A percentile compares a stretch with the other conserved stretches of the same genome.
These are phyloP conservation scores for Epichloe sibirici DNA, from an alignment of 2,329 filamentous ascomycete species.

Conservation along the genomic window DNA sequence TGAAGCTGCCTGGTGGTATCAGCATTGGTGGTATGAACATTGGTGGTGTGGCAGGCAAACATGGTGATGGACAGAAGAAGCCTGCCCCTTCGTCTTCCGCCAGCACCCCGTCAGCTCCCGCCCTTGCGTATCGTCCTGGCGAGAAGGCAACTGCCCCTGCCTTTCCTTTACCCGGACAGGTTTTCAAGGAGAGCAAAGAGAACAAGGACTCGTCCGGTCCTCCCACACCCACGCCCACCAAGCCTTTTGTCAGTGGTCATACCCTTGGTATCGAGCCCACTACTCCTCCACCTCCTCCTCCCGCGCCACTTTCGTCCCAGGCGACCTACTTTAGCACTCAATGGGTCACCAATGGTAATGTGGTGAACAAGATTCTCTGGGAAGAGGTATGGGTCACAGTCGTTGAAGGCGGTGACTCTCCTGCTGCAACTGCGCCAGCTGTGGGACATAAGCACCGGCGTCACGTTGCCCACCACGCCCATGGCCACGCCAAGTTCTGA, in stretches of 20 bases:
- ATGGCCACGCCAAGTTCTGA: conserved; percentile 21
- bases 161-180: conserved; percentile 27
- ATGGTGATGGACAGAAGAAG: background rate
- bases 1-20: conserved; percentile 54
- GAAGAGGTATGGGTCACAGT: conserved; percentile 43
- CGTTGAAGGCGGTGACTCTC: conserved; percentile 30
- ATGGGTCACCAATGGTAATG: conserved; percentile 35
- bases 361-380: conserved; percentile 45
- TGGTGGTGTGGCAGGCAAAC: conserved; percentile 3
- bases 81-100: conserved; percentile 2
- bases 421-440: conserved; percentile 20
- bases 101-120: conserved; percentile 9
- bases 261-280: conserved; percentile 3
- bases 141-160: conserved; percentile 19
- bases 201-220: background rate
- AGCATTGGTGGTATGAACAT: conserved; percentile 27
- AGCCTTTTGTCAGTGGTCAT: background rate
- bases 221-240: background rate
- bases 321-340: conserved; percentile 35
- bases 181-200: conserved; percentile 24
- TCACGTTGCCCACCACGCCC: conserved; percentile 26
- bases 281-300: conserved; percentile 8
- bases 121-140: conserved; percentile 26
- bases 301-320: conserved; percentile 13
- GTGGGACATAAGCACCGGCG: conserved; percentile 13